Conservation (phyloP, 2,329 filamentous ascomycete genomes). For the Trichoderma sp. region DNA sequence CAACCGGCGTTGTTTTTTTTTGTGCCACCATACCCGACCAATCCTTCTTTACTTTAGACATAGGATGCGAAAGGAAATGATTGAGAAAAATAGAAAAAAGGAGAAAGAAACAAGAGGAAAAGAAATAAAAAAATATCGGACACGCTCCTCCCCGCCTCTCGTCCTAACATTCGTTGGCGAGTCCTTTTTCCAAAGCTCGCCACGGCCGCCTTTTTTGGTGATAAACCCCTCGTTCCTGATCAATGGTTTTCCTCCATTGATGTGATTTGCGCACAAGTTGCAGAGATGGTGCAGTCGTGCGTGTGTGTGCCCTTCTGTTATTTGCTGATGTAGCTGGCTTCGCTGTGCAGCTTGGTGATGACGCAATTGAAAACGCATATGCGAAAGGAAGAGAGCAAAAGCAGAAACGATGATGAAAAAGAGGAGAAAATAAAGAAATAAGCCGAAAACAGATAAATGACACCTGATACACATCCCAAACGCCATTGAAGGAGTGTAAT, state of each 20-base stretch:
- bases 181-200: constrained; percentile 22
- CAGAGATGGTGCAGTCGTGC: not conserved
- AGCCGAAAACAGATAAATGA: constrained; percentile 22
- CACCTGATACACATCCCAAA: constrained; percentile 36
- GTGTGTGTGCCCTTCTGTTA: not conserved
- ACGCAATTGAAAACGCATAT: not conserved
- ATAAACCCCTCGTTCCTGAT: not conserved
- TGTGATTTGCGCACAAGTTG: constrained; percentile 11
- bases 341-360: constrained; percentile 13
- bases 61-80: constrained; percentile 19
- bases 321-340: constrained; percentile 12
- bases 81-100: constrained; percentile 13
- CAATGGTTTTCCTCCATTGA: not conserved
- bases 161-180: constrained; percentile 5
- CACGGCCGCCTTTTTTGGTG: constrained; percentile 21
- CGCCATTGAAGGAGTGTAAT: constrained; percentile 43
- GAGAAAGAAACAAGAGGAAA: not conserved
- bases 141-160: not conserved
- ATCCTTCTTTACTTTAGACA: constrained; percentile 20
- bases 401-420: constrained; percentile 20
- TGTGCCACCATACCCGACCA: constrained; percentile 19
- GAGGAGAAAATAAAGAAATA: not conserved
- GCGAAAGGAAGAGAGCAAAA: not conserved
- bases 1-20: constrained; percentile 16
- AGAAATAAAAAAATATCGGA: not conserved